Evolutionary conservation across 441 rosid genomes (phyloP).

Genomic region (Eruca vesicaria): DNA sequence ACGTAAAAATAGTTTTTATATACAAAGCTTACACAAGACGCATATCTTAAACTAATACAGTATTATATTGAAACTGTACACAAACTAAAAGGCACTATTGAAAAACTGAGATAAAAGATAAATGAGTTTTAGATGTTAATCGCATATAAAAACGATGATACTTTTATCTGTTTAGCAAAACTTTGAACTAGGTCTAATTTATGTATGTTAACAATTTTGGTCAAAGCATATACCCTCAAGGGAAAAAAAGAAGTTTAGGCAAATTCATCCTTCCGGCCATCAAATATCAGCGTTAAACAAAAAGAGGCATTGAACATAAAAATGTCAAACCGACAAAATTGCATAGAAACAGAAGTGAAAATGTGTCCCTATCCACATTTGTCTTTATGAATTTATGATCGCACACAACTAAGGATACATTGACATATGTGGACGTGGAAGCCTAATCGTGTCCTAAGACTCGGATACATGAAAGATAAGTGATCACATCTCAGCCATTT

Average conservation of each 20-base stretch:
- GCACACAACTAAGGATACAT: background rate
- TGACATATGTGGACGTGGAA: conserved; percentile 17
- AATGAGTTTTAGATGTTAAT: background rate
- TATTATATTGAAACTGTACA: background rate
- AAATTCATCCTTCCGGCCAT: background rate
- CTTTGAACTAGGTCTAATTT: background rate
- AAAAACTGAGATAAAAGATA: background rate
- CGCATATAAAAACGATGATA: background rate
- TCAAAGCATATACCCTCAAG: background rate
- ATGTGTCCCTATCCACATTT: background rate
- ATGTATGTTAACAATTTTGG: background rate
- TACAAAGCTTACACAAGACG: too few species aligned
- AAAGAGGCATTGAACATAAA: background rate
- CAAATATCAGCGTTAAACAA: background rate
- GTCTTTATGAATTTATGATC: background rate
- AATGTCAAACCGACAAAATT: background rate
- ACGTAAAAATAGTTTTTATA: too few species aligned
- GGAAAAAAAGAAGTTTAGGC: background rate
- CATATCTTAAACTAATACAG: too few species aligned
- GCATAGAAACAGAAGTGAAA: background rate
- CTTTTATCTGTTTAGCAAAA: background rate
- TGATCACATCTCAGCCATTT: conserved; percentile 10
- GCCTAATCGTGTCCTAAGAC: conserved; percentile 8
- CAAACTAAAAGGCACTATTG: background rate
- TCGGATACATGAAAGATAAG: conserved; percentile 7